Conservation (phyloP, 2,329 filamentous ascomycete genomes). For the Alternaria sp. region DNA sequence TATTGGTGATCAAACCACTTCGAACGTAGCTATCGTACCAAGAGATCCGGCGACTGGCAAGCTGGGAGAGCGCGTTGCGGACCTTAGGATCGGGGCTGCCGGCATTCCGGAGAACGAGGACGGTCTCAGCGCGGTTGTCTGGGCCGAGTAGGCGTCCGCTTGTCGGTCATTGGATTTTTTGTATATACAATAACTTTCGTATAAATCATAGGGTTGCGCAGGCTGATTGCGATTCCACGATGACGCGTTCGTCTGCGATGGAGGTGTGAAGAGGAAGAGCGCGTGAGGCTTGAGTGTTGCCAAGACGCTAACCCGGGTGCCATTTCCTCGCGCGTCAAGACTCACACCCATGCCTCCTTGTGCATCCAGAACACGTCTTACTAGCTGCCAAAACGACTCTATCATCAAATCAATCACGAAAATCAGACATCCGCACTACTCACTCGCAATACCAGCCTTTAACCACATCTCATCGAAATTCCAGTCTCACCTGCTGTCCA, state of each 20-base stretch:
- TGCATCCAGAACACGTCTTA: not conserved
- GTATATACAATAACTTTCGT: not conserved
- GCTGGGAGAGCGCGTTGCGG: conserved; percentile 31
- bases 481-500: not conserved
- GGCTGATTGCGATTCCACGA: not conserved
- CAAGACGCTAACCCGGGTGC: conserved; percentile 11
- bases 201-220: not conserved
- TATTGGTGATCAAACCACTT: conserved; percentile 41
- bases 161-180: not conserved
- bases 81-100: conserved; percentile 31
- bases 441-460: not conserved
- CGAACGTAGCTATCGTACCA: conserved; percentile 41
- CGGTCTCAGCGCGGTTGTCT: conserved; percentile 43
- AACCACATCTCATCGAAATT: not conserved
- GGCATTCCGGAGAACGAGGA: conserved; percentile 41
- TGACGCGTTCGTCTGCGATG: not conserved
- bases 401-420: not conserved
- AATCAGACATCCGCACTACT: not conserved
- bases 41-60: conserved; percentile 37
- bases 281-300: not conserved
- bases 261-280: not conserved
- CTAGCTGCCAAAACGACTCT: not conserved
- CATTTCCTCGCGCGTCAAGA: not conserved
- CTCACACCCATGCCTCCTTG: not conserved
- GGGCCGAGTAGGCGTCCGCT: conserved; percentile 33